Base-by-base conservation (phyloP, 345 rosid genomes). In the Chamaenerion angustifolium region DNA sequence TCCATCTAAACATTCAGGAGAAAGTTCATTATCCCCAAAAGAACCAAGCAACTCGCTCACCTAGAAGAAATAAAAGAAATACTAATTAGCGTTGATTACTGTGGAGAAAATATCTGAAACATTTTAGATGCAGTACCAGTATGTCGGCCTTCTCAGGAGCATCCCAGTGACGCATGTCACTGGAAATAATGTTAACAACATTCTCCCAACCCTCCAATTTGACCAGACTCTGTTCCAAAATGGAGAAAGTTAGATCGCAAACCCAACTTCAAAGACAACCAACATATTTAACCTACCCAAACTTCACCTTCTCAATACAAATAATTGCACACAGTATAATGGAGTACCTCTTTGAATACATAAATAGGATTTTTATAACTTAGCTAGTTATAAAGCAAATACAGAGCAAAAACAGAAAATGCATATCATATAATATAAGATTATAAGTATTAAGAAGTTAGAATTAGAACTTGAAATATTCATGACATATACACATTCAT, bases 1-100 rank as follows among this genome's bases (percentile, higher is more conserved):
- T 65, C 98, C 98, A 70, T 92, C 98, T 55, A 92, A 94, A 68
- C 98, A 88, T 61, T 92, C 96, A 11, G 98, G 98, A 63, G 98
- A 92, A 48, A 92, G 81, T 76, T 92, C 96, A 75, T 92, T 92
- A 74, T 92, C 98, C 47, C 98, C 98, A 68, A 92, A 84, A 65
- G 98, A 87, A 50, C 98, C 98, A 40, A 92, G 72, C 69, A 92
- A 66, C 57, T 92, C 96, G 54, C 96, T 92, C 43, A 92, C 96
- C 96, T 92, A 46, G 57, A 43, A 69, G 21, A 61, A 55, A 56
- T 52, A 64, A 53, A 64, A n/a, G 8, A 50, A 31, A 27, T 7
- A n/a, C 10, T 50, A 68, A 23, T 46, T 23, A 46, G 63, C 19
- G 31, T 23, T 23, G 43, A 27, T 12, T 21, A 45, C 18, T 16